phyloP scores from a whole-genome alignment of 2,329 filamentous ascomycete genomes.

The Metarhizium anisopliae region DNA sequence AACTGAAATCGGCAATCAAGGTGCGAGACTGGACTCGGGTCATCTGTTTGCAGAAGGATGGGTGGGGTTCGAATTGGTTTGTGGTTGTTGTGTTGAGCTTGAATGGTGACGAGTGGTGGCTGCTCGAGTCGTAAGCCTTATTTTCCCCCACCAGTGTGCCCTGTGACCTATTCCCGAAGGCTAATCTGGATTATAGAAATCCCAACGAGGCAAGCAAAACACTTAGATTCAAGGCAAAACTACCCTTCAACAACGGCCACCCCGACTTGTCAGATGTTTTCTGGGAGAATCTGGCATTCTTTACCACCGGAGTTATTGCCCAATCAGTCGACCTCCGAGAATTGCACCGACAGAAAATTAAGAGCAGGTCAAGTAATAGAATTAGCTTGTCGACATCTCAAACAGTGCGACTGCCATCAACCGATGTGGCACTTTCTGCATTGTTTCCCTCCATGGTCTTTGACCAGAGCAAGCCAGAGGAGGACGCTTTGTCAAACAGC shows the following conservation, averaged over 20 bases:
- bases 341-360: slow-evolving; percentile 35
- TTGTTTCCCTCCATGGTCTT: slow-evolving; percentile 29
- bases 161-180: neutral
- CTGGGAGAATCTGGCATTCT: slow-evolving; percentile 42
- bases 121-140: slow-evolving; percentile 50
- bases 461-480: slow-evolving; percentile 11
- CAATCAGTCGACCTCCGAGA: slow-evolving; percentile 40
- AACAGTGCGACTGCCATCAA: slow-evolving; percentile 36
- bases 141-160: neutral
- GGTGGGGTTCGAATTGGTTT: slow-evolving; percentile 68
- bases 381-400: slow-evolving; percentile 30
- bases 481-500: slow-evolving; percentile 4
- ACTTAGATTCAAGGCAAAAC: slow-evolving; percentile 24
- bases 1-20: slow-evolving; percentile 52
- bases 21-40: slow-evolving; percentile 54
- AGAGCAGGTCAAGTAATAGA: slow-evolving; percentile 24
- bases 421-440: slow-evolving; percentile 40
- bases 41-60: slow-evolving; percentile 59
- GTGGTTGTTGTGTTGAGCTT: slow-evolving; percentile 62
- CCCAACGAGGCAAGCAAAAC: slow-evolving; percentile 15
- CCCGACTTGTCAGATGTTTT: slow-evolving; percentile 38
- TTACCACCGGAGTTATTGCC: slow-evolving; percentile 41
- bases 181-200: slow-evolving; percentile 11
- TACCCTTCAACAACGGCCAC: slow-evolving; percentile 35
- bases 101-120: slow-evolving; percentile 71